These are phyloP conservation scores for Colletotrichum shisoi DNA, from an alignment of 2,329 filamentous ascomycete species.

Conservation along the genomic window DNA sequence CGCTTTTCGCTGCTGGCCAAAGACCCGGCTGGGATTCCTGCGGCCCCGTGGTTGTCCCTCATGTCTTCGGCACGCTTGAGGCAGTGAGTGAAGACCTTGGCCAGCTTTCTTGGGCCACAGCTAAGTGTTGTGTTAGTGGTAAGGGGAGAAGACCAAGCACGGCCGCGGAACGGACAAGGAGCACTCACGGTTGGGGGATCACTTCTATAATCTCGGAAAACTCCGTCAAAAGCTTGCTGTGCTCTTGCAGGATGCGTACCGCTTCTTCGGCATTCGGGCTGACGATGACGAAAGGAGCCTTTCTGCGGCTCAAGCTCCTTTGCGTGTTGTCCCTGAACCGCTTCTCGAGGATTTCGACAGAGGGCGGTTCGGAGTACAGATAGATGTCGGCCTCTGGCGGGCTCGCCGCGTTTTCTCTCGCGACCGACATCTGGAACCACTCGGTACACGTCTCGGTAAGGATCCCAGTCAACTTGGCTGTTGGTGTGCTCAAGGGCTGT, in stretches of 20 bases:
- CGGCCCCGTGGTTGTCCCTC: background rate
- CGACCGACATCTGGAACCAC: conserved; percentile 50
- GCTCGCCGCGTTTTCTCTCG: conserved; percentile 34
- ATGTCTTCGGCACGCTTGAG: conserved; percentile 31
- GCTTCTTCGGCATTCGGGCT: conserved; percentile 46
- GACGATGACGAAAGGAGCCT: conserved; percentile 45
- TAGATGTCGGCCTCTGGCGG: conserved; percentile 41
- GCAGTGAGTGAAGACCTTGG: conserved; percentile 44
- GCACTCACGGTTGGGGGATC: conserved; percentile 45
- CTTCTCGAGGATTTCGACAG: conserved; percentile 40
- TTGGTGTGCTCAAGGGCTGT: conserved; percentile 25
- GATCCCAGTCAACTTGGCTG: conserved; percentile 44
- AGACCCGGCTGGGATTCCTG: background rate
- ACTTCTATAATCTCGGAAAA: conserved; percentile 46
- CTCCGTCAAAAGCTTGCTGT: conserved; percentile 40
- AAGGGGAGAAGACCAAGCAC: conserved; percentile 15
- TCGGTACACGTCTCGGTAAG: conserved; percentile 45
- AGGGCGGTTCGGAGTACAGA: conserved; percentile 45
- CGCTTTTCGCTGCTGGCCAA: background rate
- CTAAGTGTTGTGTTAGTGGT: background rate
- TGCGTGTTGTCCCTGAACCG: conserved; percentile 38
- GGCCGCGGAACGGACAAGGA: conserved; percentile 26
- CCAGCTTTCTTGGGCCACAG: conserved; percentile 45
- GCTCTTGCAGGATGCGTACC: conserved; percentile 42
- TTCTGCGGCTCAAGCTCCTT: conserved; percentile 4